Evolutionary conservation across 1,284 basidiomycete genomes (phyloP).

Genomic region (Rugosomyces carneus): DNA sequence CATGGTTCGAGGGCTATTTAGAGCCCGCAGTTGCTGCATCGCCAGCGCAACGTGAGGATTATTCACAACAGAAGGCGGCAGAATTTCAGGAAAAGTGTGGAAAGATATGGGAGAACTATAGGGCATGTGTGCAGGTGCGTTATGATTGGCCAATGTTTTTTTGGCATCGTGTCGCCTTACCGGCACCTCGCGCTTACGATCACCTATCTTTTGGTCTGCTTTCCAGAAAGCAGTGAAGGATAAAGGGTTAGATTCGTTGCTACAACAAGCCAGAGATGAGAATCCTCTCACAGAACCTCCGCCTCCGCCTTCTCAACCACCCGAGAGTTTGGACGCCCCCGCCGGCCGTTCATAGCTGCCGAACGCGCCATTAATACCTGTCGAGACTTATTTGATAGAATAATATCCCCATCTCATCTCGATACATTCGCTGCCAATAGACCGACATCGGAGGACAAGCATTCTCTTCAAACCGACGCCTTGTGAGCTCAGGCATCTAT

Average conservation of each 20-base stretch:
- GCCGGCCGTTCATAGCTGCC: too few relatives aligned
- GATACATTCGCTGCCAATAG: too few relatives aligned
- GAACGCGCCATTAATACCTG: too few relatives aligned
- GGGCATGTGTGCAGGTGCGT: slow-evolving; percentile 64
- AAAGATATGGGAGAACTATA: slow-evolving; percentile 73
- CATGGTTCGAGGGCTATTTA: slow-evolving; percentile 94
- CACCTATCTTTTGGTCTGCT: slow-evolving; percentile 3
- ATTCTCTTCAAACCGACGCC: too few relatives aligned
- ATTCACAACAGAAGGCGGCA: slow-evolving; percentile 57
- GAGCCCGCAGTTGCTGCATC: slow-evolving; percentile 58
- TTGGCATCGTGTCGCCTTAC: too few relatives aligned
- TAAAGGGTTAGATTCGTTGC: slow-evolving; percentile 69
- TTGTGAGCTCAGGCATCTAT: too few relatives aligned
- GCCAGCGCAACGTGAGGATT: slow-evolving; percentile 38
- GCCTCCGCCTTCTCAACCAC: slow-evolving; percentile 23
- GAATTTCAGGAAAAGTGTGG: slow-evolving; percentile 85
- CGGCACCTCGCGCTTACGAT: too few relatives aligned
- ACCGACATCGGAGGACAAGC: too few relatives aligned
- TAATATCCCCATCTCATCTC: too few relatives aligned
- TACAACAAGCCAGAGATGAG: slow-evolving; percentile 77
- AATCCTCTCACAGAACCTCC: slow-evolving; percentile 65
- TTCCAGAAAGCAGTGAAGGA: slow-evolving; percentile 77
- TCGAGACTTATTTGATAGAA: too few relatives aligned
- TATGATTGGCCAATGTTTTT: not conserved
- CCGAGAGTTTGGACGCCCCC: too few relatives aligned